These are phyloP conservation scores for Viridothelium virens DNA, from an alignment of 495 filamentous ascomycete species.

Conservation along the genomic window DNA sequence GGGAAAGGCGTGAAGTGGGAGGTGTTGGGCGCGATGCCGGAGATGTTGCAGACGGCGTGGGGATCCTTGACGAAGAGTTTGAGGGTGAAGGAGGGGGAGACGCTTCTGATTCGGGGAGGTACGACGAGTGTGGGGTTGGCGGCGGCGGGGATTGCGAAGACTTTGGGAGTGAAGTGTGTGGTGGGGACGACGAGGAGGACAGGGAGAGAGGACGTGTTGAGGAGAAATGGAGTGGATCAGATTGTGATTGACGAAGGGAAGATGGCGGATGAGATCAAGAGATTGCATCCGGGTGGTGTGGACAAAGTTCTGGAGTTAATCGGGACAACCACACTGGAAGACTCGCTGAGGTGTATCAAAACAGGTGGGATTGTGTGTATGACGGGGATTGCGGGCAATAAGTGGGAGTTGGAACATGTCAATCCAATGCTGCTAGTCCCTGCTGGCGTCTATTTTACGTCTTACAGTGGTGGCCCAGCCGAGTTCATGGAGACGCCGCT, in stretches of 20 bases:
- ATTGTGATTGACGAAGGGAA: slow-evolving; percentile 40
- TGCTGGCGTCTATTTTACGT: slow-evolving; percentile 39
- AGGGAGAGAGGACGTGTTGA: slow-evolving; percentile 36
- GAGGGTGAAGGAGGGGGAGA: slow-evolving; percentile 38
- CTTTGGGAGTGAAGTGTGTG: slow-evolving; percentile 33
- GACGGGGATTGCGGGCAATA: slow-evolving; percentile 46
- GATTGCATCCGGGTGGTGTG: slow-evolving; percentile 31
- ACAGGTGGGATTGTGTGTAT: slow-evolving; percentile 43
- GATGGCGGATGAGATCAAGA: slow-evolving; percentile 34
- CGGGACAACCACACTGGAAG: slow-evolving; percentile 37
- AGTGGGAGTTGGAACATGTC: slow-evolving; percentile 41
- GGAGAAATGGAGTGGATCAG: slow-evolving; percentile 36
- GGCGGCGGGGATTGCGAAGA: slow-evolving; percentile 43
- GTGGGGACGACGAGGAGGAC: slow-evolving; percentile 38
- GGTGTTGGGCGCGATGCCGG: slow-evolving; percentile 44
- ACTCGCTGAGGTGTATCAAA: slow-evolving; percentile 39
- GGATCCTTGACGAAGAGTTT: slow-evolving; percentile 39
- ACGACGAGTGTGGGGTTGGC: slow-evolving; percentile 45
- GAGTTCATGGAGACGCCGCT: slow-evolving; percentile 45
- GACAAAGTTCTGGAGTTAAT: slow-evolving; percentile 47
- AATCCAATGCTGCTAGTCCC: slow-evolving; percentile 43
- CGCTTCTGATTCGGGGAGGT: slow-evolving; percentile 44
- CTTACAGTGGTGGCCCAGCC: slow-evolving; percentile 38
- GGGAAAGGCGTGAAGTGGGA: slow-evolving; percentile 31
- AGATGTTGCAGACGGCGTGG: slow-evolving; percentile 51